Percentiles rank a stretch among this genome's conserved stretches.
phyloP scores from a whole-genome alignment of 1,284 basidiomycete genomes.

The Meripilus lineatus region DNA sequence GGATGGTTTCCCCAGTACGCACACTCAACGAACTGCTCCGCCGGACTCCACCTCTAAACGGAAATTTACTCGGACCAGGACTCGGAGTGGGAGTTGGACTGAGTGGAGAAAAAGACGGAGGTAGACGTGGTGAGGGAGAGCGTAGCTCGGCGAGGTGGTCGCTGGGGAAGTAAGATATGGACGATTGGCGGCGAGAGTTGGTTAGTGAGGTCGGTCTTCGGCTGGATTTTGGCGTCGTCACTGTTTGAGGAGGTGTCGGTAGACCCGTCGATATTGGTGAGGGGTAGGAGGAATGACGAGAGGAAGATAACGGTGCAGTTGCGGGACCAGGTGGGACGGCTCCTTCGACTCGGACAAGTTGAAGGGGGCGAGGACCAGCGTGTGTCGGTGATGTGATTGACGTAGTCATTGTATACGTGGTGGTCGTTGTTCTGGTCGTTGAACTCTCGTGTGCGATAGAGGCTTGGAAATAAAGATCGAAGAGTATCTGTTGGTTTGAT shows the following conservation, averaged over 20 bases:
- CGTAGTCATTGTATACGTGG: constrained; percentile 2
- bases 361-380: constrained; percentile 23
- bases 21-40: constrained; percentile 7
- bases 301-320: constrained; percentile 3
- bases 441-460: constrained; percentile 4
- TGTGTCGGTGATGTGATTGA: constrained; percentile 11
- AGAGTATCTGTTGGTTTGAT: not conserved
- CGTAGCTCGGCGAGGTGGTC: constrained; percentile 27
- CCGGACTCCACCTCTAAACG: constrained; percentile 1
- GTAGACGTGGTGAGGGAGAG: constrained; percentile 19
- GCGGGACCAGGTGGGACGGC: constrained; percentile 9
- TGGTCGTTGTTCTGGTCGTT: constrained; percentile 3
- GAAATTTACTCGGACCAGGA: not conserved
- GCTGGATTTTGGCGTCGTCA: constrained; percentile 10
- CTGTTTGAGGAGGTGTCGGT: constrained; percentile 7
- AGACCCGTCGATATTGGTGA: constrained; percentile 10
- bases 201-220: constrained; percentile 9
- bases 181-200: constrained; percentile 47
- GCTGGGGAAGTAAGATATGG: constrained; percentile 54
- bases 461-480: constrained; percentile 2
- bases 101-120: constrained; percentile 11
- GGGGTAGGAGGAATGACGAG: constrained; percentile 4
- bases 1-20: too few relatives aligned
- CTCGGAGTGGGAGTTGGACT: constrained; percentile 10
- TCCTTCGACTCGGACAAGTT: constrained; percentile 24